Conservation (phyloP, 345 rosid genomes). For the Eucalyptus virginea region DNA sequence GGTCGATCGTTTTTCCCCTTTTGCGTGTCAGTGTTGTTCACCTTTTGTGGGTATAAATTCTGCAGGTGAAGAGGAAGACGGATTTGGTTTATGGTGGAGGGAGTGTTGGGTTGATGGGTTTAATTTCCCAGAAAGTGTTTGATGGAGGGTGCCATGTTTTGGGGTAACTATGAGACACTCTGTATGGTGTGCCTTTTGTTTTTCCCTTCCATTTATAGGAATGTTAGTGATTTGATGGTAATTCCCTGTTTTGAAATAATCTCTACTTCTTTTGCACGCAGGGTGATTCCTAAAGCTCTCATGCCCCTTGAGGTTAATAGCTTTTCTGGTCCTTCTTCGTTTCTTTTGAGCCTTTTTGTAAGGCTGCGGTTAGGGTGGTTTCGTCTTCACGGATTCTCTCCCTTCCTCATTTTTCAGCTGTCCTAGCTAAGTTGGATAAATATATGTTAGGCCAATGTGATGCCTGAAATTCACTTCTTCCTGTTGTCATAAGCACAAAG, state of each 20-base stretch:
- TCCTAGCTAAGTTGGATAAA: neutral
- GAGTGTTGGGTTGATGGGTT: slow-evolving; percentile 95
- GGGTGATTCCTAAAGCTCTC: slow-evolving; percentile 91
- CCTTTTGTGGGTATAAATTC: neutral
- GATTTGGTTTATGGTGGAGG: slow-evolving; percentile 97
- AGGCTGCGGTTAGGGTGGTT: neutral
- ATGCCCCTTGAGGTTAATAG: slow-evolving; percentile 80
- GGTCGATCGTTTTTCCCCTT: neutral
- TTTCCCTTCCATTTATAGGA: neutral
- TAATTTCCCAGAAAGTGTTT: slow-evolving; percentile 70
- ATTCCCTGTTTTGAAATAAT: neutral
- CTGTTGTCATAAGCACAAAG: neutral
- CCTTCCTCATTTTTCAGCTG: neutral
- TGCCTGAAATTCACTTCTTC: neutral
- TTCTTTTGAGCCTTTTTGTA: neutral
- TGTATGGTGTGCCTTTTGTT: neutral
- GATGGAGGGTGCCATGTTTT: slow-evolving; percentile 90
- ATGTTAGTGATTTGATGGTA: neutral
- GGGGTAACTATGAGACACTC: slow-evolving; percentile 35
- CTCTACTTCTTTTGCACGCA: slow-evolving; percentile 25
- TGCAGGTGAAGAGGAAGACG: slow-evolving; percentile 76
- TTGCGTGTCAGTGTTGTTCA: neutral
- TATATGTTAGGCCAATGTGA: neutral
- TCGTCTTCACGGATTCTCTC: neutral
- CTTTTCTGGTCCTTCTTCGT: neutral